Conservation (phyloP, 2,329 filamentous ascomycete species). For the Phaeosphaeriaceae sp. region DNA sequence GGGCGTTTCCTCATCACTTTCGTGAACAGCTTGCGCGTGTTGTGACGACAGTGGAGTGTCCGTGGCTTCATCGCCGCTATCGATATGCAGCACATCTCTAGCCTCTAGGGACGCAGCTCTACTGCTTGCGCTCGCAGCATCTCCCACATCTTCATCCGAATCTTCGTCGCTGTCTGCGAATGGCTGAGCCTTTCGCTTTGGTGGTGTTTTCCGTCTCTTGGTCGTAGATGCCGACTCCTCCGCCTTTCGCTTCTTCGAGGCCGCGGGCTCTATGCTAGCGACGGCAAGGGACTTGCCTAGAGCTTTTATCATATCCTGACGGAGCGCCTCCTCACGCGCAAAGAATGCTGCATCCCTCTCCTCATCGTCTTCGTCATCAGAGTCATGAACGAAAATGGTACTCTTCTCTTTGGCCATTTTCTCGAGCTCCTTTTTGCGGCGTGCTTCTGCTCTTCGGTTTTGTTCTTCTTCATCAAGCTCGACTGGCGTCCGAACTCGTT, state of each 20-base stretch:
- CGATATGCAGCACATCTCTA: slow-evolving; percentile 20
- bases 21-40: slow-evolving; percentile 21
- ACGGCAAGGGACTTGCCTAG: slow-evolving; percentile 56
- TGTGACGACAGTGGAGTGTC: slow-evolving; percentile 53
- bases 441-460: slow-evolving; percentile 65
- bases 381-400: slow-evolving; percentile 78
- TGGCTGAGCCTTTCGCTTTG: slow-evolving; percentile 32
- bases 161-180: slow-evolving; percentile 41
- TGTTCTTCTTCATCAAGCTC: slow-evolving; percentile 69
- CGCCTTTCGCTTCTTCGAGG: slow-evolving; percentile 46
- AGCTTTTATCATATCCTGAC: slow-evolving; percentile 62
- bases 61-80: slow-evolving; percentile 41
- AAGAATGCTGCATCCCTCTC: slow-evolving; percentile 80
- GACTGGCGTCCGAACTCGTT: slow-evolving; percentile 60
- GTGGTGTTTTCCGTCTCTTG: slow-evolving; percentile 43
- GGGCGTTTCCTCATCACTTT: slow-evolving; percentile 22
- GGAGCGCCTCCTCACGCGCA: slow-evolving; percentile 71
- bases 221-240: slow-evolving; percentile 24
- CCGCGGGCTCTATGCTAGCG: slow-evolving; percentile 44
- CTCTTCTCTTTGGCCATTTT: slow-evolving; percentile 84
- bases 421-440: slow-evolving; percentile 74
- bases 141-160: slow-evolving; percentile 29
- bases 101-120: slow-evolving; percentile 33
- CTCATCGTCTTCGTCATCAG: slow-evolving; percentile 89
- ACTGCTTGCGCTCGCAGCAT: slow-evolving; percentile 30